phyloP scores from a whole-genome alignment of 2,329 filamentous ascomycete genomes.

The Alternaria metachromatica region DNA sequence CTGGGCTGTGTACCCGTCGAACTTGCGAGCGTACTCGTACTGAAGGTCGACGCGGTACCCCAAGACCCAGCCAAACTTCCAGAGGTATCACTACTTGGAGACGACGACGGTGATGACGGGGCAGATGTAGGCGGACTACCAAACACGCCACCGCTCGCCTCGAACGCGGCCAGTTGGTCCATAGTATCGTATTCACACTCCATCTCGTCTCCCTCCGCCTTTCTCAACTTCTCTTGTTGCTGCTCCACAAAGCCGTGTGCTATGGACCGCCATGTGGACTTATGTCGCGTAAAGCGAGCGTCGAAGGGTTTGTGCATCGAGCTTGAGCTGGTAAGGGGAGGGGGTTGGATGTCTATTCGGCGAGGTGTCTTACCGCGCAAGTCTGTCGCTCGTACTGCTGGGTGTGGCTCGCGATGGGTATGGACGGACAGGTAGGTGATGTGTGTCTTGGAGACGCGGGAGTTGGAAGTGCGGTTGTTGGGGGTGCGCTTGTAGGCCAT shows the following conservation, averaged over 20 bases:
- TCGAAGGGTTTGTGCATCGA: neutral
- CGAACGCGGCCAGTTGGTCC: neutral
- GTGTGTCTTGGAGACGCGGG: neutral
- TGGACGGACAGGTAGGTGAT: neutral
- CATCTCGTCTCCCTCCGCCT: neutral
- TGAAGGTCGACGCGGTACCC: neutral
- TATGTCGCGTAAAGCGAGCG: neutral
- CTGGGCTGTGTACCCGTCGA: neutral
- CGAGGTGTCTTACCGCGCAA: neutral
- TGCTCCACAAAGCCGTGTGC: neutral
- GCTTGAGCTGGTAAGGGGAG: neutral
- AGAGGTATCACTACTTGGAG: neutral
- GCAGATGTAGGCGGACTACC: neutral
- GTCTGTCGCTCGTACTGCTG: neutral
- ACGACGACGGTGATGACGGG: neutral
- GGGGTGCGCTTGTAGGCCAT: neutral
- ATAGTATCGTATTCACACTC: neutral
- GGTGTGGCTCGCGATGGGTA: neutral
- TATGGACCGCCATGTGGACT: neutral
- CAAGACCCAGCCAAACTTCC: neutral
- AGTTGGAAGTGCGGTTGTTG: neutral
- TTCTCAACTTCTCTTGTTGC: neutral
- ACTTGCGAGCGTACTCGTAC: neutral
- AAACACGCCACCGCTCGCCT: neutral
- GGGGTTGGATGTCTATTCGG: neutral